Evolutionary conservation across 306 rosid species (phyloP), one percentile per base, ranked within the genome.

Genomic region (Begonia fuchsioides): DNA sequence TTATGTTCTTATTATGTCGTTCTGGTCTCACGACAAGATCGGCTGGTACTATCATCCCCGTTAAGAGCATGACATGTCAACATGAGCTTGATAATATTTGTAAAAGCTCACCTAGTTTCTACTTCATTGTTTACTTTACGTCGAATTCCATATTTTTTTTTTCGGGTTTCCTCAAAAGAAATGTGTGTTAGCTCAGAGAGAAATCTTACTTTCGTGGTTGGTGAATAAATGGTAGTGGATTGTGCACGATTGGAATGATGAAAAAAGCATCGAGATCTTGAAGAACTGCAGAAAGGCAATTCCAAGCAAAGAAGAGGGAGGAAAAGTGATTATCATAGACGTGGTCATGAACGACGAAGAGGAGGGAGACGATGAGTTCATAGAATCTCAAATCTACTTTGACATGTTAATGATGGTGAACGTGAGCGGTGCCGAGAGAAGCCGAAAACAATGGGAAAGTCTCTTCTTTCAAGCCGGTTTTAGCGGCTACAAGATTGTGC

Each of bases 391-490:
- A 43, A 39, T 78, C 47, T 59, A 55, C 5, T 68, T 51, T 49
- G 84, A 82, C 18, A 35, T 76, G 57, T 12, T 73, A 19, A 75
- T 76, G 87, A 56, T 82, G 51, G 59, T 47, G 43, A 1, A 49
- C 35, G 57, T 49, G 1, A 57, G 47, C 38, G 87, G 88, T 47
- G 64, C 44, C 56, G 76, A 80, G 54, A 62, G 83, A 38, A 64
- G 60, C 1, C 67, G 65, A 53, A 63, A 68, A 40, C 79, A 82
- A 13, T 82, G 81, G 87, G 63, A 69, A 49, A 71, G 61, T 7
- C 61, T 82, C 9, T 63, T 79, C 14, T 47, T 44, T 0, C 62
- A 73, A 10, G 79, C 87, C 5, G 93, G 87, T 1, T 76, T 73
- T 39, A 63, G 68, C 15, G 32, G 14, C 47, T 76, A 66, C 72